Base-by-base conservation (phyloP, 169 alveolate species). In the Eimeria tenella region DNA sequence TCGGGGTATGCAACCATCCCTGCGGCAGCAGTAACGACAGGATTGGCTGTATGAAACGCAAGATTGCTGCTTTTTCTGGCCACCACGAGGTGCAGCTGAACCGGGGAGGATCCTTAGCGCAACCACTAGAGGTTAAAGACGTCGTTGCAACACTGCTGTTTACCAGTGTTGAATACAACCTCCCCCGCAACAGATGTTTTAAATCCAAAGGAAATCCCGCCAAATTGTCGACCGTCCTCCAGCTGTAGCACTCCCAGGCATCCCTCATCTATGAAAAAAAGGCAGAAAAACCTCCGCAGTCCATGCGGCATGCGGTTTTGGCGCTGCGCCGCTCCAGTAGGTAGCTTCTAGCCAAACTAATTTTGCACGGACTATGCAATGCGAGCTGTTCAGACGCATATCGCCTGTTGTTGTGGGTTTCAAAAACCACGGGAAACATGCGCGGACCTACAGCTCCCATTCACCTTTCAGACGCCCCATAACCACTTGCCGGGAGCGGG, bases 1-100 rank as follows among this genome's bases (percentile, higher is more conserved):
- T 98, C 99, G 8, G 98, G 98, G 81, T 97, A 98, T n/a, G 97
- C 99, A 62, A 97, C 97, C 98, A 97, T 97, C 25, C 97, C 97
- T n/a, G 68, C 68, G 2, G 68, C 68, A 11, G 68, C 68, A 58
- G 68, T 17, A 58, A 17, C 68, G 19, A 58, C 68, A 58, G 68
- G 21, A 58, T 17, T 17, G 68, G 68, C 21, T 10, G 19, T 10
- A 58, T 10, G 19, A 58, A 17, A 3, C 68, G 68, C 68, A 58
- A 58, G 2, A 58, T 13, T 58, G 19, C 68, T 17, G 19, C 1
- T 13, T 58, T 17, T 0, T 58, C 68, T 10, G 19, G 68, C 68
- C 21, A 58, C 19, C 68, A 58, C 2, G 68, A 58, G 19, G 19
- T 58, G 19, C 42, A 31, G 42, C 42, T 31, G 42, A 31, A 31